phyloP scores from a whole-genome alignment of 2,329 filamentous ascomycete genomes.

The Pestalotiopsis fici region DNA sequence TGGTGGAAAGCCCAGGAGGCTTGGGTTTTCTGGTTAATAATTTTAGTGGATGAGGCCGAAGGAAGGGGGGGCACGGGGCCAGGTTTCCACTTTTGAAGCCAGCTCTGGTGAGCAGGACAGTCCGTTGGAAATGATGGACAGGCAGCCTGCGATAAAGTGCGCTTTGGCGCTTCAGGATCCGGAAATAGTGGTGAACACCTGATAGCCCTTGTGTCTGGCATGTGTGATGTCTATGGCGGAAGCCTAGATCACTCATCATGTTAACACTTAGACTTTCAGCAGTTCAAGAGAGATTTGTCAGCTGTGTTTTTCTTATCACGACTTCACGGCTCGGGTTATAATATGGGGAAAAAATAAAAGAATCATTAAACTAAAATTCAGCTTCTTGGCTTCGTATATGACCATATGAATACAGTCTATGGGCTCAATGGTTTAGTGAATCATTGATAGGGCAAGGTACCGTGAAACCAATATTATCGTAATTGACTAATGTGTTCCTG shows the following conservation, averaged over 20 bases:
- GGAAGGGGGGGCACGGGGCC: constrained; percentile 1
- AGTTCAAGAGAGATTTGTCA: constrained; percentile 13
- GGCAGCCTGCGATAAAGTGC: constrained; percentile 3
- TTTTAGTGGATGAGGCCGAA: constrained; percentile 12
- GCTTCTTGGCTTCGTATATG: background rate
- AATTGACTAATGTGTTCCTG: too few species aligned
- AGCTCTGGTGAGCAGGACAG: background rate
- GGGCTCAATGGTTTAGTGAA: too few species aligned
- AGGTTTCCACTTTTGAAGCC: constrained; percentile 1
- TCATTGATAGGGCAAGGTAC: too few species aligned
- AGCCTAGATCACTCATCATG: background rate
- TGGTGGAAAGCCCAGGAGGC: constrained; percentile 39
- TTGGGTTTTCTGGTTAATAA: constrained; percentile 28
- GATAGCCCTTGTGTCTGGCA: background rate
- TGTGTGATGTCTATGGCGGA: background rate
- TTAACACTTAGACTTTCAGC: background rate
- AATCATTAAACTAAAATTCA: background rate
- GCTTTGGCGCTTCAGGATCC: background rate
- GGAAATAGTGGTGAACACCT: background rate
- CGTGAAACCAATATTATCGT: too few species aligned
- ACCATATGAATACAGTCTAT: background rate
- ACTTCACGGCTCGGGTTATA: constrained; percentile 36
- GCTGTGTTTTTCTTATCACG: constrained; percentile 27
- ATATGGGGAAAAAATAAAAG: constrained; percentile 29
- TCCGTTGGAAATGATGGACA: constrained; percentile 1